phyloP scores from a whole-genome alignment of 306 rosid species.

The Castanea crenata region DNA sequence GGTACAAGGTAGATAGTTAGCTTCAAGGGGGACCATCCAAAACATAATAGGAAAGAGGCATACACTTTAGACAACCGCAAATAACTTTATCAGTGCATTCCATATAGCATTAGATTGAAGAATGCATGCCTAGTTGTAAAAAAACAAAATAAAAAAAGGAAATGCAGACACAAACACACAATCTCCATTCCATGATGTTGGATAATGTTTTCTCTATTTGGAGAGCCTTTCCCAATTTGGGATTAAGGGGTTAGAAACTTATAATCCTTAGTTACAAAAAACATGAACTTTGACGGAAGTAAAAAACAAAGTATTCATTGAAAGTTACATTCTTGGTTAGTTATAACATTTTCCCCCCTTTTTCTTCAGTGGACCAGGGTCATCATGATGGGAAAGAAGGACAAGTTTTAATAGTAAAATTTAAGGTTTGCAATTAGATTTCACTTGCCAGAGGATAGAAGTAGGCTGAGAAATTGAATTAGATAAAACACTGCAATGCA shows the following conservation, averaged over 20 bases:
- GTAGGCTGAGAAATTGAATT: slow-evolving; percentile 17
- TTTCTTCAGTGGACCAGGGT: too few relatives aligned
- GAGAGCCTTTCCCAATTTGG: neutral
- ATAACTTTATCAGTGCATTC: slow-evolving; percentile 38
- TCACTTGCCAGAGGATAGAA: neutral
- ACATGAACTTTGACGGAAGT: too few relatives aligned
- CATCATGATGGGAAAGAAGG: neutral
- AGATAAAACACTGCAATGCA: slow-evolving; percentile 21
- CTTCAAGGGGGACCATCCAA: slow-evolving; percentile 15
- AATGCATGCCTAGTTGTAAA: slow-evolving; percentile 15
- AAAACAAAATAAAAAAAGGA: neutral
- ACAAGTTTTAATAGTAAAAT: neutral
- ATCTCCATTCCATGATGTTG: neutral
- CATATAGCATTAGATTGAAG: slow-evolving; percentile 22
- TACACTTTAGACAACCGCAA: slow-evolving; percentile 17
- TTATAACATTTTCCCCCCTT: too few relatives aligned
- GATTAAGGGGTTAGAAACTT: too few relatives aligned
- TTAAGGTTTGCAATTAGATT: neutral
- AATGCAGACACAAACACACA: neutral
- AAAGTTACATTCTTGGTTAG: too few relatives aligned
- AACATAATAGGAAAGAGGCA: neutral
- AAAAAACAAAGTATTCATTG: too few relatives aligned
- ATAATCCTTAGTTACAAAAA: too few relatives aligned
- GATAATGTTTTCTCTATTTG: neutral
- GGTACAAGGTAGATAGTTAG: neutral